These are phyloP conservation scores for Geotrichum restrictum DNA, from an alignment of 1,139 yeast species.

Conservation along the genomic window DNA sequence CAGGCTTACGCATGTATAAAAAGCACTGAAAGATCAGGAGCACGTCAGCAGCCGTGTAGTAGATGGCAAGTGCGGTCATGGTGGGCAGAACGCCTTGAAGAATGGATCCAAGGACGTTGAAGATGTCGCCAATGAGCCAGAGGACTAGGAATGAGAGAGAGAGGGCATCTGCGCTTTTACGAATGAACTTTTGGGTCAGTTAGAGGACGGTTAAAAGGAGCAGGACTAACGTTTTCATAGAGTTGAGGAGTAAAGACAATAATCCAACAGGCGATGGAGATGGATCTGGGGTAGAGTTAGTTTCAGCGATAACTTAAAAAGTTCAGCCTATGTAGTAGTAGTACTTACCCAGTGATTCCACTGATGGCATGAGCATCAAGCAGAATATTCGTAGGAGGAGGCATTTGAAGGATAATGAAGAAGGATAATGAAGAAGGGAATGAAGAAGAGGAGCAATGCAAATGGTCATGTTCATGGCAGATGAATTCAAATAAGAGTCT, in stretches of 20 bases:
- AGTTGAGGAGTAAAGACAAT: conserved; percentile 98
- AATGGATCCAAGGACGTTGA: conserved; percentile 84
- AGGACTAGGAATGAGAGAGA: conserved; percentile 75
- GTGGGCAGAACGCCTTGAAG: conserved; percentile 88
- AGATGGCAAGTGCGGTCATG: conserved; percentile 78
- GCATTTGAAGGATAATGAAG: conserved; percentile 8
- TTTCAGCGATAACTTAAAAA: too few species aligned
- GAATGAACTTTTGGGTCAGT: conserved; percentile 45
- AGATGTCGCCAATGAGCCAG: conserved; percentile 89
- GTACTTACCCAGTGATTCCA: conserved; percentile 73
- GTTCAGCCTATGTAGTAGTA: too few species aligned
- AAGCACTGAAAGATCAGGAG: conserved; percentile 78
- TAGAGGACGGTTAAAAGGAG: background rate
- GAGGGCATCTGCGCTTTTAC: conserved; percentile 83
- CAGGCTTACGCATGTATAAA: conserved; percentile 53
- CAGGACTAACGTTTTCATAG: conserved; percentile 61
- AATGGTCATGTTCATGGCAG: background rate
- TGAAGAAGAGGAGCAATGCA: background rate
- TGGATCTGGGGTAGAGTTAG: too few species aligned
- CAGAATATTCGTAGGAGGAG: conserved; percentile 49
- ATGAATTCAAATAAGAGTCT: too few species aligned
- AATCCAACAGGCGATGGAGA: conserved; percentile 95
- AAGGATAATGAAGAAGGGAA: background rate
- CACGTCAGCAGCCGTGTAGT: conserved; percentile 86
- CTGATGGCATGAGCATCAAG: conserved; percentile 73